Evolutionary conservation across 768 basidiomycete genomes (phyloP), one percentile per base, ranked within the genome.

Genomic region (Lepiota brunneoincarnata): DNA sequence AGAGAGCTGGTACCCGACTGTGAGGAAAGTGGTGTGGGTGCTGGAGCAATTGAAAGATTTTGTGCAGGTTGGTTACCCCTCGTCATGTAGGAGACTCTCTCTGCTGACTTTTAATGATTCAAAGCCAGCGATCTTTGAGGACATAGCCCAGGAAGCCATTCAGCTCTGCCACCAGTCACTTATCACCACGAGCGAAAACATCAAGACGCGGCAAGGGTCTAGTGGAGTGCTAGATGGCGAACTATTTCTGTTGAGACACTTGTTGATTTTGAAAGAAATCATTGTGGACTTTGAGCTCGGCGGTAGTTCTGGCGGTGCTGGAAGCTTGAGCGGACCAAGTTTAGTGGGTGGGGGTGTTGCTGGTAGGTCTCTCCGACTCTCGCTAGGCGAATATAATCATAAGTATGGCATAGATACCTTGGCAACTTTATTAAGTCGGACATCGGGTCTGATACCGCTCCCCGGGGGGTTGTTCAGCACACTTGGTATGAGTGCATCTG

Each of bases 81-180:
- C 9, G 4, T 28, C 14, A 17, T 55, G 46, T 45, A 15, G n/a
- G 46, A 24, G 24, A 37, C 14, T 34, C 42, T 36, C 31, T 36
- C 36, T 37, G 28, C 15, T 40, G 35, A 49, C 34, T 54, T 51
- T 37, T 39, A 9, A 31, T 5, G 7, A 10, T 9, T 31, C 2
- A 31, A 55, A 98, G 94, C 86, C 91, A n/a, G 87, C 85, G 1
- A 95, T 98, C 54, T 99, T 97, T 55, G 90, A 94, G 61, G 97
- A 99, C 67, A 90, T 98, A 37, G 94, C 96, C 0, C 91, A 94
- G 70, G 95, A 98, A 71, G 92, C 95, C 0, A 78, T 97, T 28
- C 76, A 80, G 11, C 74, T 93, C 3, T 96, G 94, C 66, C 82
- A 87, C 34, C 79, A 87, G 55, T 96, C 95, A 0, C 79, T 98